A percentile compares a stretch with the other conserved stretches of the same genome.
Conservation (phyloP, 2,329 filamentous ascomycete genomes). For the Helotiales sp. region DNA sequence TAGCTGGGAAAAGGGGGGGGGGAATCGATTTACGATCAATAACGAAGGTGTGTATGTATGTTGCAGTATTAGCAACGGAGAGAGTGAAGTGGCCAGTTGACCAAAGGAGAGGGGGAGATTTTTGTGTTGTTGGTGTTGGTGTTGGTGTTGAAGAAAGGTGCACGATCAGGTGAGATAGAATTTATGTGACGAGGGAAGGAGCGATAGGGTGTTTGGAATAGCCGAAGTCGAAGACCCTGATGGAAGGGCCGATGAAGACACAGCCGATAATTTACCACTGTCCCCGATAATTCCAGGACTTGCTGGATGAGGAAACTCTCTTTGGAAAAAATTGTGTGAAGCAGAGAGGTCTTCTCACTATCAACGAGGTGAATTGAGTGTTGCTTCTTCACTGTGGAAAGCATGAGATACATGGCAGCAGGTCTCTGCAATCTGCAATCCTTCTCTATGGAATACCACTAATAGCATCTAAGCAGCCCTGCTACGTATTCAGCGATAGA, state of each 20-base stretch:
- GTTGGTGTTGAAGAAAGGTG: not conserved
- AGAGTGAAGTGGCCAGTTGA: slow-evolving; percentile 1
- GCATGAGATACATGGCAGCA: too few species aligned
- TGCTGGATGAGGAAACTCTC: not conserved
- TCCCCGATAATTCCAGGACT: not conserved
- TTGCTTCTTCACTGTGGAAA: too few species aligned
- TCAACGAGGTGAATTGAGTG: too few species aligned
- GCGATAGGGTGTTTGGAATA: not conserved
- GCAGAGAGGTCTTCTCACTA: too few species aligned
- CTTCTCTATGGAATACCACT: too few species aligned
- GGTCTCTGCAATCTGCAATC: too few species aligned
- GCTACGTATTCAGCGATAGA: too few species aligned
- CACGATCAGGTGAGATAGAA: not conserved
- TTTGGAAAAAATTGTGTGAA: too few species aligned
- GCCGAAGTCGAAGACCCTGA: not conserved
- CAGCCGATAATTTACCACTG: not conserved
- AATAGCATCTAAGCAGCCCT: too few species aligned
- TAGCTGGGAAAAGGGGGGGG: not conserved
- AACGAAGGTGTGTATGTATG: not conserved
- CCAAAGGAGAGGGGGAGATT: not conserved
- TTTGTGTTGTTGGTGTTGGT: not conserved
- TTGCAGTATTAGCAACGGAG: not conserved
- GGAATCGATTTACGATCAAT: not conserved
- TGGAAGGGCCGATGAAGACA: not conserved
- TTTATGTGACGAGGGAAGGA: not conserved